Conservation (phyloP, 306 rosid species). For the Quercus berberidifolia region DNA sequence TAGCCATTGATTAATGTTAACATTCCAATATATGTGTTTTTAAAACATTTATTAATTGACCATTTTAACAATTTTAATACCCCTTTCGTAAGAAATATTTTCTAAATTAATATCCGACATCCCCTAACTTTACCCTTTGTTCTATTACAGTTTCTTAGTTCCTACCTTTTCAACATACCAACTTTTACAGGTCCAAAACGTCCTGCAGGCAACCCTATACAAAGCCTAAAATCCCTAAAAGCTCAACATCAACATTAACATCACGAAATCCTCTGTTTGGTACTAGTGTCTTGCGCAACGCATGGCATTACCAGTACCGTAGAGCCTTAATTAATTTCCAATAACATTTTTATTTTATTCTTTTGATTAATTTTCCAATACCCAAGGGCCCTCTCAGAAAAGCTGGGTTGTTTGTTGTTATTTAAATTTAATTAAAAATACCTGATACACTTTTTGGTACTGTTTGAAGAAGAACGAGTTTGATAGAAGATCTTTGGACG, state of each 20-base stretch:
- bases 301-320: constrained; percentile 43
- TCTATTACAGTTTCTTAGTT: too few species aligned
- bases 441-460: background rate
- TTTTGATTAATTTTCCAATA: too few species aligned
- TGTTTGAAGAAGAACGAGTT: background rate
- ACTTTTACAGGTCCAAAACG: constrained; percentile 34
- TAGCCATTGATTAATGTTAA: too few species aligned
- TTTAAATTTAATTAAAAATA: too few species aligned
- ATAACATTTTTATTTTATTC: background rate
- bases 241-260: constrained; percentile 22
- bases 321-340: constrained; percentile 2
- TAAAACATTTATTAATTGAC: too few species aligned
- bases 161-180: background rate
- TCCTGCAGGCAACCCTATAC: constrained; percentile 25
- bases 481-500: constrained; percentile 34
- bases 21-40: too few species aligned
- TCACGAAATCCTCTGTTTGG: constrained; percentile 23
- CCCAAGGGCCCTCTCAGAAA: background rate
- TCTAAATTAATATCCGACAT: too few species aligned
- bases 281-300: constrained; percentile 35
- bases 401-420: background rate
- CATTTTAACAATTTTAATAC: too few species aligned
- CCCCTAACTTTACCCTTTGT: too few species aligned
- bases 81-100: too few species aligned
- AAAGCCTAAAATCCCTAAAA: constrained; percentile 17